A percentile compares a stretch with the other conserved stretches of the same genome.
These are phyloP conservation scores for Lepidium sativum DNA, from an alignment of 345 rosid genomes.

Conservation along the genomic window DNA sequence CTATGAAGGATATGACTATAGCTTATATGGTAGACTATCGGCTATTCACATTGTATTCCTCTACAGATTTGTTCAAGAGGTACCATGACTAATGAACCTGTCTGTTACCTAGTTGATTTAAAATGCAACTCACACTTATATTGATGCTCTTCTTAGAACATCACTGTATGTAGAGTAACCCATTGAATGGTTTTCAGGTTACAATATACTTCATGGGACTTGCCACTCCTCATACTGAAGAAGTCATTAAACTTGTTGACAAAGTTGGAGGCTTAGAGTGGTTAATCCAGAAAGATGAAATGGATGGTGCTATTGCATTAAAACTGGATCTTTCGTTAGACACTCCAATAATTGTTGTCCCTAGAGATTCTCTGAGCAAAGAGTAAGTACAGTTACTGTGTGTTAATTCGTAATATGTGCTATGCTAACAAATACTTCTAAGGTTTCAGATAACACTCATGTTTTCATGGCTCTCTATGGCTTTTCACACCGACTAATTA, in stretches of 20 bases:
- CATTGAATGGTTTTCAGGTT: constrained; percentile 44
- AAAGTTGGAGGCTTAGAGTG: constrained; percentile 99
- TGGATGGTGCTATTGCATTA: constrained; percentile 88
- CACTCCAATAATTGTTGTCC: constrained; percentile 84
- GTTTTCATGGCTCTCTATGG: background rate
- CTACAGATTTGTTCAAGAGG: constrained; percentile 95
- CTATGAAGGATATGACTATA: constrained; percentile 92
- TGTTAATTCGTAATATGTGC: background rate
- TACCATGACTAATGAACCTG: constrained; percentile 24
- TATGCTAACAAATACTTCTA: background rate
- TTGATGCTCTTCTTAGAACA: background rate
- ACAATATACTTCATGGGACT: constrained; percentile 91
- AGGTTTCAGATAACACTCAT: constrained; percentile 2
- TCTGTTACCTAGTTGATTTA: constrained; percentile 1
- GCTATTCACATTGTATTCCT: constrained; percentile 94
- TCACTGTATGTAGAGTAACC: constrained; percentile 5
- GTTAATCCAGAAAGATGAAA: constrained; percentile 89
- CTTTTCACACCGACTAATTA: background rate
- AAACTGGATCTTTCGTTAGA: constrained; percentile 95
- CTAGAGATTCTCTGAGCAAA: constrained; percentile 75
- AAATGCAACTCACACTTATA: background rate
- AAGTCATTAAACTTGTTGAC: constrained; percentile 91
- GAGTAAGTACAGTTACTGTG: constrained; percentile 48
- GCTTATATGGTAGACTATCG: constrained; percentile 82
- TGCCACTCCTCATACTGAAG: constrained; percentile 88